Conservation (phyloP, 2,329 filamentous ascomycete species). For the Apiospora rasikravindrae region DNA sequence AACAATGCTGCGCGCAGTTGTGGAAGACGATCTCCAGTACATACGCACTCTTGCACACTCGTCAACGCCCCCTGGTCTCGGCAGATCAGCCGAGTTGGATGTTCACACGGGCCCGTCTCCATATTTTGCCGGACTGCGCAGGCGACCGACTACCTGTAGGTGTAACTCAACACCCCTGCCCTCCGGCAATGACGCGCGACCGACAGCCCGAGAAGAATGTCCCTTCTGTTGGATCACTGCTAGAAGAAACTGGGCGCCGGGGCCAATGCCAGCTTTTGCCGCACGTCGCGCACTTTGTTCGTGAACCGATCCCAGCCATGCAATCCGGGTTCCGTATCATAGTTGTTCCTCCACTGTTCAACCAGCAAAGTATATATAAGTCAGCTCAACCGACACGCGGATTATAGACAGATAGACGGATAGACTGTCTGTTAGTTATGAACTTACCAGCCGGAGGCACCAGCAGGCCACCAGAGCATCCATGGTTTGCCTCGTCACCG, state of each 20-base stretch:
- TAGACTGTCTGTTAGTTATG: background rate
- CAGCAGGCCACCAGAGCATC: conserved; percentile 12
- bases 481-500: conserved; percentile 16
- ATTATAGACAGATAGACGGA: background rate
- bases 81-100: background rate
- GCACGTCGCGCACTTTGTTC: background rate
- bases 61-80: no score
- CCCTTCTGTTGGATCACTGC: background rate
- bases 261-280: background rate
- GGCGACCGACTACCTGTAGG: background rate
- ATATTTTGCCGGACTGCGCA: background rate
- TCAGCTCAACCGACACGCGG: no score
- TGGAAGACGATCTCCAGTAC: no score
- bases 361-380: background rate
- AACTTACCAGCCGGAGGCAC: conserved; percentile 7
- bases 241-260: background rate
- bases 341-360: conserved; percentile 1
- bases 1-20: no score
- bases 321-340: background rate
- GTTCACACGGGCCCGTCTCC: background rate
- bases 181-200: background rate
- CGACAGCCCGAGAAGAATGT: background rate
- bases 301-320: background rate
- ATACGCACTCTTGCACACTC: no score
- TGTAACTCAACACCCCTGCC: background rate